Percentiles rank a stretch among this genome's conserved stretches.
These are phyloP conservation scores for Fusarium sp. DNA, from an alignment of 2,329 filamentous ascomycete species.

Conservation along the genomic window DNA sequence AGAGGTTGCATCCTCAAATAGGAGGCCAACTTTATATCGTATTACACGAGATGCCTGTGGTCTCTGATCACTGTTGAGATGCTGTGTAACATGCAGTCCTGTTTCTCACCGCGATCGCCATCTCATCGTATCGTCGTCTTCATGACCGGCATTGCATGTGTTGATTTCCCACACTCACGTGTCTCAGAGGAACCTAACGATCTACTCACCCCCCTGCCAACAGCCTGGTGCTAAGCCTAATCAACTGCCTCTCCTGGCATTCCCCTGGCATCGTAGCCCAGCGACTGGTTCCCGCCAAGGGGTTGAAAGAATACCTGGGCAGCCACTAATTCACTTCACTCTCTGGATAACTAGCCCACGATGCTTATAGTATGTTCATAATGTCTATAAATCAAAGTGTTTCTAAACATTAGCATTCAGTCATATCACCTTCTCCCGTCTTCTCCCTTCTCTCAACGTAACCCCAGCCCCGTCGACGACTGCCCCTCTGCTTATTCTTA, in stretches of 20 bases:
- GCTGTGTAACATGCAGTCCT: neutral
- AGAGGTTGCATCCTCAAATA: constrained; percentile 10
- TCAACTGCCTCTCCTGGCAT: constrained; percentile 25
- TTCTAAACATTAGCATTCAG: neutral
- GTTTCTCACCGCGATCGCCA: neutral
- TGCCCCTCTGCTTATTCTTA: neutral
- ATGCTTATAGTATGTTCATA: neutral
- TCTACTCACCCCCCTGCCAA: constrained; percentile 2
- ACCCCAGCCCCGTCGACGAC: neutral
- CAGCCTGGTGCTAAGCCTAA: constrained; percentile 3
- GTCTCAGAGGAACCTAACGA: neutral
- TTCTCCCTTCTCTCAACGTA: neutral
- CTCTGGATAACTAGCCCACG: neutral
- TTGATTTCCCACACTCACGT: neutral
- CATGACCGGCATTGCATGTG: neutral
- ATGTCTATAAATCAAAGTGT: neutral
- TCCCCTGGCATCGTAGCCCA: constrained; percentile 13
- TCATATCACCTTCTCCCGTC: neutral
- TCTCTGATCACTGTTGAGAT: neutral
- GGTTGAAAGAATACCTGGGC: neutral
- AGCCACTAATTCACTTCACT: neutral
- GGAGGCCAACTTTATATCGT: neutral
- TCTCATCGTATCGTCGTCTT: neutral
- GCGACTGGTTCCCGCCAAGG: constrained; percentile 11
- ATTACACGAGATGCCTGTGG: constrained; percentile 1